Base-by-base conservation (phyloP, 1,139 yeast genomes). In the Debaryomycetaceae sp. region DNA sequence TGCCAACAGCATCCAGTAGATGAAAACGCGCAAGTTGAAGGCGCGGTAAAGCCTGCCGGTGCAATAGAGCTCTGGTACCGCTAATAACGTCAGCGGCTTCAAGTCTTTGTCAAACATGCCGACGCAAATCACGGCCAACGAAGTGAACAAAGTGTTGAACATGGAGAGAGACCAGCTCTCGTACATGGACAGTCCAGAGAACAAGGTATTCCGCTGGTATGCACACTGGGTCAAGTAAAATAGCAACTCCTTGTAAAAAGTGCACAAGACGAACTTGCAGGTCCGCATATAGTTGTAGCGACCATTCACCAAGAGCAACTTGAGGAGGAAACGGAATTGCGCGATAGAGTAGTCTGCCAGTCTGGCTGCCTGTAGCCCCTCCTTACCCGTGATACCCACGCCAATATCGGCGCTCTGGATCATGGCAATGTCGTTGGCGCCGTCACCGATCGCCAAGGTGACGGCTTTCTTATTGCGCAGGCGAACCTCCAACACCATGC, bases 391-490 rank as follows among this genome's bases (percentile, higher is more conserved):
- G 31, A 90, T 90, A 24, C 98, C 98, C 36, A 90, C 76, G 15
- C 99, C 99, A 33, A 90, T 87, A 54, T 90, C 97, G 0, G 98
- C 99, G 47, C 94, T 81, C 57, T 90, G 97, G 38, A 90, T 90
- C 99, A 90, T 90, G 3, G 98, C 97, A 51, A 90, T 86, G 53
- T 90, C 99, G 49, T 90, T 90, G 2, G 99, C 98, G 42, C 99
- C 99, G 57, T 90, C 99, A n/a, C 98, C 99, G 47, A 92, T 83
- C 0, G 98, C 98, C 36, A 92, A 63, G 0, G 96, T 85, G 5
- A 90, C 95, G 18, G 82, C 64, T 6, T 61, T 58, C 30, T 66
- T 74, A 39, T 78, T 70, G 37, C 79, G 58, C 18, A 65, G 60
- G 30, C 97, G 68, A 12, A 92, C 85, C 15, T 78, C 69, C 22